These are phyloP conservation scores for Erodium texanum DNA, from an alignment of 441 rosid species.

Conservation along the genomic window DNA sequence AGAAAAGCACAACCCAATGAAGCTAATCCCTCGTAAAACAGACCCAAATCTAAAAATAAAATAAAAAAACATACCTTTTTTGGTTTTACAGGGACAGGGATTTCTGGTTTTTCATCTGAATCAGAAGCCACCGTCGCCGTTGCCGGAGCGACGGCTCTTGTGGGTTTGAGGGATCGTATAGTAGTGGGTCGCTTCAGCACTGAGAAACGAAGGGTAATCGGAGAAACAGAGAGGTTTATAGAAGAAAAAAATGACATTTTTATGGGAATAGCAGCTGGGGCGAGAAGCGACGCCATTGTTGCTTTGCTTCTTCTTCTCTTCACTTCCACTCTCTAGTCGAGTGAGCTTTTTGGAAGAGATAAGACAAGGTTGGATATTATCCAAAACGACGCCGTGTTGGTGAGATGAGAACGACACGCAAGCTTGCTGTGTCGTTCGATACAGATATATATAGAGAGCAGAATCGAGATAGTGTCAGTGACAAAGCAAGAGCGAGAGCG, in stretches of 20 bases:
- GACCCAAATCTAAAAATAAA: background rate
- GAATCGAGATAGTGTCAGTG: background rate
- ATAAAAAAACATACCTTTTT: conserved; percentile 42
- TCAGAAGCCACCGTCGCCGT: conserved; percentile 12
- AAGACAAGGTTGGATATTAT: background rate
- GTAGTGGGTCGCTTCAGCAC: conserved; percentile 20
- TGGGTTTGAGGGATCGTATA: conserved; percentile 19
- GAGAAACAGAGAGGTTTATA: conserved; percentile 4
- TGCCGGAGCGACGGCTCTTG: conserved; percentile 20
- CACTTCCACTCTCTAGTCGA: background rate
- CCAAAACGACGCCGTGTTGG: background rate
- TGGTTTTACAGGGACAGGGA: conserved; percentile 19
- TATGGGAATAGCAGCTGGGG: conserved; percentile 17
- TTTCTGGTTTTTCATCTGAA: background rate
- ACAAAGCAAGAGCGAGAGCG: background rate
- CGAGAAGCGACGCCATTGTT: conserved; percentile 33
- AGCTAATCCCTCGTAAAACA: conserved; percentile 6
- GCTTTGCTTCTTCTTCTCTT: background rate
- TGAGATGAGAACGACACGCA: background rate
- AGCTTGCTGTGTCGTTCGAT: background rate
- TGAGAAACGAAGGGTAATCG: conserved; percentile 20
- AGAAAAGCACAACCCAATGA: background rate
- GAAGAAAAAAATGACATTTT: conserved; percentile 16
- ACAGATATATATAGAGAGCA: background rate
- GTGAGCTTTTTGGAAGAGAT: background rate